phyloP scores from a whole-genome alignment of 768 basidiomycete genomes.

The Naganishia vaughanmartiniae region DNA sequence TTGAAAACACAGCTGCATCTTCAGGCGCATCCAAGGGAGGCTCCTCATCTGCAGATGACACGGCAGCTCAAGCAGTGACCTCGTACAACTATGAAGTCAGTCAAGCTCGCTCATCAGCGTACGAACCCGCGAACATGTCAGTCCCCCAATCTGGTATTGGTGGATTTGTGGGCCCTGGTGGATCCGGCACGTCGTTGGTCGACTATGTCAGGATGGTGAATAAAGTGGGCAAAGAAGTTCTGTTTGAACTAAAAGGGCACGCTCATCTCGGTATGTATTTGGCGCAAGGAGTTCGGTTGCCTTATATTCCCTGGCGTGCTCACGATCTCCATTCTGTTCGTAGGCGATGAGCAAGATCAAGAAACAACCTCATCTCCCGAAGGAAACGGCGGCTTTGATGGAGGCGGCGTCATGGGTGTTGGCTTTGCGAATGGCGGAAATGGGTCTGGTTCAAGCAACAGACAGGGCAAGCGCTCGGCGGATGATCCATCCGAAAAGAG shows the following conservation, averaged over 20 bases:
- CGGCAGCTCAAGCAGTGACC: background rate
- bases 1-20: slow-evolving; percentile 20
- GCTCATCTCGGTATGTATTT: slow-evolving; percentile 26
- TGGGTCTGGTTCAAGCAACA: background rate
- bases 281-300: too few relatives aligned
- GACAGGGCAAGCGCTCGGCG: background rate
- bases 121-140: slow-evolving; percentile 23
- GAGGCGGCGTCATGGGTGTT: slow-evolving; percentile 34
- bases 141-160: slow-evolving; percentile 18
- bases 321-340: background rate
- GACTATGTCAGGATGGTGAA: slow-evolving; percentile 29
- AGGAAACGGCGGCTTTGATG: slow-evolving; percentile 35
- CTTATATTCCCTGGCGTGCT: too few relatives aligned
- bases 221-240: slow-evolving; percentile 28
- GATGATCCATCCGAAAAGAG: slow-evolving; percentile 22
- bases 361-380: slow-evolving; percentile 25
- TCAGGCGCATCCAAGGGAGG: background rate
- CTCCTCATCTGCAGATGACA: slow-evolving; percentile 10
- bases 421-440: slow-evolving; percentile 4
- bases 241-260: slow-evolving; percentile 33
- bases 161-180: slow-evolving; percentile 25
- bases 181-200: slow-evolving; percentile 12
- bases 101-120: slow-evolving; percentile 28
- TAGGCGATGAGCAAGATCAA: slow-evolving; percentile 28
- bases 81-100: slow-evolving; percentile 29